Conservation (phyloP, 2,329 filamentous ascomycete species). For the Alternaria burnsii region DNA sequence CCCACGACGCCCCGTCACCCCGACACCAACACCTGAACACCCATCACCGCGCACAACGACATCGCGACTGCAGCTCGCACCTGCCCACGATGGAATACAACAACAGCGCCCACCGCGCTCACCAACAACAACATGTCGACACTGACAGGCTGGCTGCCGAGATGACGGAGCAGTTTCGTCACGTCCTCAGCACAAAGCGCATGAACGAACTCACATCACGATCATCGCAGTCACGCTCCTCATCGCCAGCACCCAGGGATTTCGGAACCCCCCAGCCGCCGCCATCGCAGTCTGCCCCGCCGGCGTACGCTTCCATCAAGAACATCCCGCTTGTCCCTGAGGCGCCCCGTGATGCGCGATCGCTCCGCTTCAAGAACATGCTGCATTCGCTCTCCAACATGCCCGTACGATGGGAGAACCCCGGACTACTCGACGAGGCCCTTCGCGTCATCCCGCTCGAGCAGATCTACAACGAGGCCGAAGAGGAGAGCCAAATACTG, state of each 20-base stretch:
- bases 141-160: constrained; percentile 68
- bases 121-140: constrained; percentile 32
- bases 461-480: constrained; percentile 89
- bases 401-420: constrained; percentile 95
- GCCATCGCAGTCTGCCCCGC: constrained; percentile 53
- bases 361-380: constrained; percentile 68
- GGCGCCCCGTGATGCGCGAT: constrained; percentile 66
- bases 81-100: constrained; percentile 46
- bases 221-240: constrained; percentile 65
- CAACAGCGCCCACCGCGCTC: constrained; percentile 41
- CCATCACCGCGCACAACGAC: constrained; percentile 13
- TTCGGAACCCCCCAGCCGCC: constrained; percentile 52
- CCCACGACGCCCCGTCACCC: constrained; percentile 19
- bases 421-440: constrained; percentile 90
- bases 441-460: constrained; percentile 86
- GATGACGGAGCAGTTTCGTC: constrained; percentile 84
- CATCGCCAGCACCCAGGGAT: constrained; percentile 65
- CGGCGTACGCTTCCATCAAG: constrained; percentile 68
- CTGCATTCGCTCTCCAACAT: constrained; percentile 86
- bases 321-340: constrained; percentile 77
- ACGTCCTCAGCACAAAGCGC: constrained; percentile 83
- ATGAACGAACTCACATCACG: constrained; percentile 79
- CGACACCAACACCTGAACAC: constrained; percentile 15
- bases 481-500: constrained; percentile 89
- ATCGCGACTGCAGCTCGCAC: constrained; percentile 30